Evolutionary conservation across 1,284 basidiomycete species (phyloP).

Genomic region (Hymenochaete sp.): DNA sequence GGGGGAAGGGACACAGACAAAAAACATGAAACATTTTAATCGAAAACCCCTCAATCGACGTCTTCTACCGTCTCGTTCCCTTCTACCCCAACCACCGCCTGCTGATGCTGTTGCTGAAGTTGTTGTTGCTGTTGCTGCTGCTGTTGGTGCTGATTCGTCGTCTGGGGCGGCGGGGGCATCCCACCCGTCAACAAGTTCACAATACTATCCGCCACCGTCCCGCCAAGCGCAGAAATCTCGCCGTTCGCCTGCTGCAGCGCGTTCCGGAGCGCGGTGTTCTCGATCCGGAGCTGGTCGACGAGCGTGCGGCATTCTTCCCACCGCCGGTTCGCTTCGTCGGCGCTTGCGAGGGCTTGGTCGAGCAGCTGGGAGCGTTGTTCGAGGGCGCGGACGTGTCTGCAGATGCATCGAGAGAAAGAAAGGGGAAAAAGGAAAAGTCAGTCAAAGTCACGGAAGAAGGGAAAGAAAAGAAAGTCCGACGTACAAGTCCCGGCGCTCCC

Average conservation of each 20-base stretch:
- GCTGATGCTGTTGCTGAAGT: too few relatives aligned
- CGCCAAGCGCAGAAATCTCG: conserved; percentile 17
- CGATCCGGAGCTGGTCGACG: conserved; percentile 72
- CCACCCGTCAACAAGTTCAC: too few relatives aligned
- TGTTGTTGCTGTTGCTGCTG: too few relatives aligned
- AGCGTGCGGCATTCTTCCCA: conserved; percentile 80
- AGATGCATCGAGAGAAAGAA: not conserved
- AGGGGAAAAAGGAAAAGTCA: conserved; percentile 5
- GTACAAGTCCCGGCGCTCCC: conserved; percentile 76
- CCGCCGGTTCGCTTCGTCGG: conserved; percentile 75
- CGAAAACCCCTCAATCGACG: too few relatives aligned
- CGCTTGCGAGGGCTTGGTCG: conserved; percentile 71
- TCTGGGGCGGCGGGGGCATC: too few relatives aligned
- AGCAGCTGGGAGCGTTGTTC: conserved; percentile 74
- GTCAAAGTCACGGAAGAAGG: not conserved
- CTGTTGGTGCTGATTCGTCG: too few relatives aligned
- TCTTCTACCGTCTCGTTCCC: too few relatives aligned
- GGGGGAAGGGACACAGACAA: too few relatives aligned
- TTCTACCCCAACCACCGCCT: too few relatives aligned
- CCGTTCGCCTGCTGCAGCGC: conserved; percentile 37
- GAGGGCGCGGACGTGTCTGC: conserved; percentile 73
- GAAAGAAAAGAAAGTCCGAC: conserved; percentile 30
- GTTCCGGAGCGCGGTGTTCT: conserved; percentile 57
- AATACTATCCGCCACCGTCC: too few relatives aligned
- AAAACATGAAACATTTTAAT: too few relatives aligned